Percentiles rank a stretch among this genome's conserved stretches.
phyloP scores from a whole-genome alignment of 2,329 filamentous ascomycete species.

The Intubia oerlemansii region DNA sequence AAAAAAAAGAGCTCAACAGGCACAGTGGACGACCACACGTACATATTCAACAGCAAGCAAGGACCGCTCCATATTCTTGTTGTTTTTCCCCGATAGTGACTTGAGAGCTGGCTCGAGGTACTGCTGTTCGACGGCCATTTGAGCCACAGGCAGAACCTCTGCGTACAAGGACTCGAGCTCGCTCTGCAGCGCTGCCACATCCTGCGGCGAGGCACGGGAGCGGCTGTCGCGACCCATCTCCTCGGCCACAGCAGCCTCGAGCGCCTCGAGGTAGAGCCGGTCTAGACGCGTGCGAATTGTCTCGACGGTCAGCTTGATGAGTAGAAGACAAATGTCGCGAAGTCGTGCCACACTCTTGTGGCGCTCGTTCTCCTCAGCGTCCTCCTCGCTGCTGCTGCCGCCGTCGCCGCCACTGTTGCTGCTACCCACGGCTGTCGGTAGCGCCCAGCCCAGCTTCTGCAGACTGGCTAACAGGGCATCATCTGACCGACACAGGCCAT shows the following conservation, averaged over 20 bases:
- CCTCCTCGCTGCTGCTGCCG: neutral
- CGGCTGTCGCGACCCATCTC: slow-evolving; percentile 11
- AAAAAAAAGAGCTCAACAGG: no score
- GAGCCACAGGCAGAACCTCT: slow-evolving; percentile 46
- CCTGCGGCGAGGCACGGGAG: slow-evolving; percentile 14
- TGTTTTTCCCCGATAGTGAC: slow-evolving; percentile 20
- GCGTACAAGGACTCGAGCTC: slow-evolving; percentile 49
- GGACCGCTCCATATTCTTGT: slow-evolving; percentile 21
- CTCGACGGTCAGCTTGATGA: slow-evolving; percentile 36
- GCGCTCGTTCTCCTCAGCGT: slow-evolving; percentile 21
- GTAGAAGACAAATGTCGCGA: slow-evolving; percentile 33
- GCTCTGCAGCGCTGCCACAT: slow-evolving; percentile 30
- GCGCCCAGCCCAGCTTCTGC: slow-evolving; percentile 41
- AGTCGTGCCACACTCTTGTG: slow-evolving; percentile 31
- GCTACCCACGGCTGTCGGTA: slow-evolving; percentile 20
- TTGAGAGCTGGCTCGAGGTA: slow-evolving; percentile 38
- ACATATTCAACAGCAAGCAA: slow-evolving; percentile 29
- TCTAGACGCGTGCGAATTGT: slow-evolving; percentile 31
- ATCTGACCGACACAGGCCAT: slow-evolving; percentile 33
- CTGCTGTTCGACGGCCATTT: slow-evolving; percentile 50
- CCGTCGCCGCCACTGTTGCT: neutral
- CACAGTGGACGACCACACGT: no score
- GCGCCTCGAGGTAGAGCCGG: slow-evolving; percentile 28
- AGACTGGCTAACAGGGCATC: slow-evolving; percentile 43
- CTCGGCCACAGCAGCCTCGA: slow-evolving; percentile 10